These are phyloP conservation scores for Fusarium sp. DNA, from an alignment of 2,329 filamentous ascomycete species.

Conservation along the genomic window DNA sequence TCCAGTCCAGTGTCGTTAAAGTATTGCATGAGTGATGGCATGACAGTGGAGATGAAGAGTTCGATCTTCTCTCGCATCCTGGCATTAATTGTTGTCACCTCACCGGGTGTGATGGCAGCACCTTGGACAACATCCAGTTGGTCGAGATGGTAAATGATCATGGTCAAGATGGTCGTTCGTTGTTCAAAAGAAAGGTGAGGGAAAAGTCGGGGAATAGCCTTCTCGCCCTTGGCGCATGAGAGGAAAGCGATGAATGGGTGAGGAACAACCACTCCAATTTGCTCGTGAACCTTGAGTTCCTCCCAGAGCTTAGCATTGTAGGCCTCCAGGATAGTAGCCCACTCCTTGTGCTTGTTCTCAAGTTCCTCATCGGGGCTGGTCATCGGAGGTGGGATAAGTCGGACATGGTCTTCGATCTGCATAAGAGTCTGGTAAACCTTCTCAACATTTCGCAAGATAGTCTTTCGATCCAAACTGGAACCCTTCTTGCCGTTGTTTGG, in stretches of 20 bases:
- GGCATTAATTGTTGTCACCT: slow-evolving; percentile 77
- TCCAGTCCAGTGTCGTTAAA: slow-evolving; percentile 91
- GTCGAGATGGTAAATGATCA: slow-evolving; percentile 95
- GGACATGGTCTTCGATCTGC: slow-evolving; percentile 93
- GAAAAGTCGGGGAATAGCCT: slow-evolving; percentile 94
- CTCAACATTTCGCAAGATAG: slow-evolving; percentile 87
- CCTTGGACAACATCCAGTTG: slow-evolving; percentile 89
- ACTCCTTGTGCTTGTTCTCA: slow-evolving; percentile 81
- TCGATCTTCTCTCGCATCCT: slow-evolving; percentile 92
- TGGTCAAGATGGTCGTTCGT: slow-evolving; percentile 92
- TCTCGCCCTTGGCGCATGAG: slow-evolving; percentile 95
- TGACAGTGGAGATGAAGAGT: slow-evolving; percentile 86
- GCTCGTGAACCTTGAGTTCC: slow-evolving; percentile 91
- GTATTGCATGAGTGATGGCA: slow-evolving; percentile 89
- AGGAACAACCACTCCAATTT: slow-evolving; percentile 79
- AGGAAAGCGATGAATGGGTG: slow-evolving; percentile 98
- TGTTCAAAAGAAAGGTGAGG: slow-evolving; percentile 92
- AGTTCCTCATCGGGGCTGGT: slow-evolving; percentile 73
- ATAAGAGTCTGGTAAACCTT: slow-evolving; percentile 88
- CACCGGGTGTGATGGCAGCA: slow-evolving; percentile 79
- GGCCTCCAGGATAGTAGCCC: slow-evolving; percentile 69
- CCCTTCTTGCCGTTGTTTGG: slow-evolving; percentile 62
- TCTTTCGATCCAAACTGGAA: slow-evolving; percentile 80
- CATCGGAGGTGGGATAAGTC: slow-evolving; percentile 75
- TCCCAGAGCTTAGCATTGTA: slow-evolving; percentile 87